These are phyloP conservation scores for Sarocladiaceae sp. DNA, from an alignment of 2,329 filamentous ascomycete species.

Conservation along the genomic window DNA sequence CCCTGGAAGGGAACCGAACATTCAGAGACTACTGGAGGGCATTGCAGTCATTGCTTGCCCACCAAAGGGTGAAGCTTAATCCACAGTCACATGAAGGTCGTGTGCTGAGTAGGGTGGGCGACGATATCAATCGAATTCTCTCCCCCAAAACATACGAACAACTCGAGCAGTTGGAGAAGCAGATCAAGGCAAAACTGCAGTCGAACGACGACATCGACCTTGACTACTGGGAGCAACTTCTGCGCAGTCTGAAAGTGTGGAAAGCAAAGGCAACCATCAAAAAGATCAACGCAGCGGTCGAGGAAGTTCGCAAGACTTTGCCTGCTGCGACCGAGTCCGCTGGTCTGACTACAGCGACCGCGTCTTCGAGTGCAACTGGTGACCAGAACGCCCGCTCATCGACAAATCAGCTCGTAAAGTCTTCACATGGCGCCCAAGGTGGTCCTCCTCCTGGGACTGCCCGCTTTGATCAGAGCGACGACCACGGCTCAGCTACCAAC, in stretches of 20 bases:
- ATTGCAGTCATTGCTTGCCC: constrained; percentile 77
- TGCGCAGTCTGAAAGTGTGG: constrained; percentile 81
- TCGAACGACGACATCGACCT: constrained; percentile 92
- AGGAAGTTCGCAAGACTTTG: constrained; percentile 40
- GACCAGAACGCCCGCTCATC: not conserved
- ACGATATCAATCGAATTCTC: constrained; percentile 84
- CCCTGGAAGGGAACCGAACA: constrained; percentile 70
- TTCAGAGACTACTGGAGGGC: constrained; percentile 93
- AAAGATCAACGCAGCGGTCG: constrained; percentile 72
- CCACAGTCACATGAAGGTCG: constrained; percentile 61
- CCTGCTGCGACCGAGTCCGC: not conserved
- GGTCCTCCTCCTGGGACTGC: constrained; percentile 51
- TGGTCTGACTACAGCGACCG: not conserved
- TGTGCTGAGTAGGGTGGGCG: constrained; percentile 75
- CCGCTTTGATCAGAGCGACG: constrained; percentile 63
- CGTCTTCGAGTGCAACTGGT: not conserved
- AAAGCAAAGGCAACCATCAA: constrained; percentile 86
- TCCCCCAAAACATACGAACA: constrained; percentile 82
- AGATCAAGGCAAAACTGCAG: constrained; percentile 80
- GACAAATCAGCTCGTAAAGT: not conserved
- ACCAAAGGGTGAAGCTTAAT: constrained; percentile 64
- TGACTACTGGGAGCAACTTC: constrained; percentile 94
- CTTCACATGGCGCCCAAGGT: constrained; percentile 21
- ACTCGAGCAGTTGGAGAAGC: constrained; percentile 78
- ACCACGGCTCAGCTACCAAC: constrained; percentile 82